These are phyloP conservation scores for Phytophthora idaei DNA, from an alignment of 352 stramenopile genomes.

Conservation along the genomic window DNA sequence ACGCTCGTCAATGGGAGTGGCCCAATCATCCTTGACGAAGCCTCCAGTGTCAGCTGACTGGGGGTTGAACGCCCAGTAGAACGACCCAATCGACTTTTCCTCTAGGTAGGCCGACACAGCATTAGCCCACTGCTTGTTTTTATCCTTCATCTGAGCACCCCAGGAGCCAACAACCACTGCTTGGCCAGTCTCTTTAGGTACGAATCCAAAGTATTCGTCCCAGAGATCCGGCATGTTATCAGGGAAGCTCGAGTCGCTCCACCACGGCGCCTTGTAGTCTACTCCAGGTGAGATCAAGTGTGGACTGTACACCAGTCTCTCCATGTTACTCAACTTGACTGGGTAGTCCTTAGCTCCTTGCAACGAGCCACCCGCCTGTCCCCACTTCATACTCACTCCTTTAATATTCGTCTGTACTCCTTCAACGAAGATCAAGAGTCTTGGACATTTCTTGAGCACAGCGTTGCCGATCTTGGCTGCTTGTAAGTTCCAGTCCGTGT, in stretches of 20 bases:
- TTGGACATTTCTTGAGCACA: constrained; percentile 62
- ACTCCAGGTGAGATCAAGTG: constrained; percentile 70
- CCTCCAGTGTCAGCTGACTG: constrained; percentile 73
- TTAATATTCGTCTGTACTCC: constrained; percentile 77
- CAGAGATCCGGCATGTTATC: constrained; percentile 73
- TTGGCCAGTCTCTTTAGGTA: constrained; percentile 57
- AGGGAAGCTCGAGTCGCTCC: constrained; percentile 59
- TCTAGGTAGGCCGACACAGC: constrained; percentile 56
- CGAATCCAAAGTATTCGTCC: constrained; percentile 73
- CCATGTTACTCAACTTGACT: constrained; percentile 72
- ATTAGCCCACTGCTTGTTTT: constrained; percentile 63
- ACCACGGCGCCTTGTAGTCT: constrained; percentile 70
- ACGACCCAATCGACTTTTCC: constrained; percentile 64
- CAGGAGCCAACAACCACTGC: constrained; percentile 70
- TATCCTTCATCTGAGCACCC: constrained; percentile 67
- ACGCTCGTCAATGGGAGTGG: constrained; percentile 61
- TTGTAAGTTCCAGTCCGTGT: constrained; percentile 72
- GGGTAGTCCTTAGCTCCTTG: constrained; percentile 65
- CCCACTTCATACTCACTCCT: constrained; percentile 56
- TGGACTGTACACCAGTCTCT: constrained; percentile 71
- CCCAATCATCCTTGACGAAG: constrained; percentile 76
- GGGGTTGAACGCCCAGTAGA: constrained; percentile 83
- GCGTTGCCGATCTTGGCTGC: constrained; percentile 72
- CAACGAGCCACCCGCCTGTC: constrained; percentile 64
- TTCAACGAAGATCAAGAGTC: constrained; percentile 76